A percentile compares a stretch with the other conserved stretches of the same genome.
Conservation (phyloP, 1,139 yeast species). For the Protomyces pachydermus region DNA sequence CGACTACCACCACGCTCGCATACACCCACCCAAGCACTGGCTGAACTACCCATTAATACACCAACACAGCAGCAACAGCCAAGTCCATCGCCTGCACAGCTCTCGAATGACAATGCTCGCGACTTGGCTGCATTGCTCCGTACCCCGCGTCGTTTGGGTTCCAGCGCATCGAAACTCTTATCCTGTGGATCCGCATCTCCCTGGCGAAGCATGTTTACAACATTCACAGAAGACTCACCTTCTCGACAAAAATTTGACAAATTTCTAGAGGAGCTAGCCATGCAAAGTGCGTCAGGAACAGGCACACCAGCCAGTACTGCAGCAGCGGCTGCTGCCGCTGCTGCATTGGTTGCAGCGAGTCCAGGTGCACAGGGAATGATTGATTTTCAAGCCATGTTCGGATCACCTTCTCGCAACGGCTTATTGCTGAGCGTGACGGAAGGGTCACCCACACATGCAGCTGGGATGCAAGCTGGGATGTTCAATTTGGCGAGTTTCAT, state of each 20-base stretch:
- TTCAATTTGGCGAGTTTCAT: background rate
- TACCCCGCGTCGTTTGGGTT: conserved; percentile 2
- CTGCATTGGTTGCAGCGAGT: background rate
- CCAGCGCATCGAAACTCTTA: background rate
- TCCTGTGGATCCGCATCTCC: background rate
- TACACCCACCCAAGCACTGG: background rate
- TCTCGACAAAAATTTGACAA: conserved; percentile 13
- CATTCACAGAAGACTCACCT: conserved; percentile 16
- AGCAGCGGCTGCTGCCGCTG: background rate
- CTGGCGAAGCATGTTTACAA: conserved; percentile 17
- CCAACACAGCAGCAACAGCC: conserved; percentile 8
- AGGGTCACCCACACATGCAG: background rate
- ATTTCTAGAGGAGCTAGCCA: conserved; percentile 17
- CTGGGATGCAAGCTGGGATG: background rate
- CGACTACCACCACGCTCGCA: background rate
- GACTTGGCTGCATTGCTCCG: conserved; percentile 8
- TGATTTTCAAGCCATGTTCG: background rate
- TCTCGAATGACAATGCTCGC: conserved; percentile 2
- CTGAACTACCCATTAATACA: conserved; percentile 12
- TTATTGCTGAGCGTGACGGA: background rate
- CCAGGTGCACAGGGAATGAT: background rate
- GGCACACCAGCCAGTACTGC: background rate
- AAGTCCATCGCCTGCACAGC: background rate
- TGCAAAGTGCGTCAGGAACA: background rate
- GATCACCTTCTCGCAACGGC: background rate